Evolutionary conservation across 805 yeast species (phyloP).

Genomic region (Yarrowia sp.): DNA sequence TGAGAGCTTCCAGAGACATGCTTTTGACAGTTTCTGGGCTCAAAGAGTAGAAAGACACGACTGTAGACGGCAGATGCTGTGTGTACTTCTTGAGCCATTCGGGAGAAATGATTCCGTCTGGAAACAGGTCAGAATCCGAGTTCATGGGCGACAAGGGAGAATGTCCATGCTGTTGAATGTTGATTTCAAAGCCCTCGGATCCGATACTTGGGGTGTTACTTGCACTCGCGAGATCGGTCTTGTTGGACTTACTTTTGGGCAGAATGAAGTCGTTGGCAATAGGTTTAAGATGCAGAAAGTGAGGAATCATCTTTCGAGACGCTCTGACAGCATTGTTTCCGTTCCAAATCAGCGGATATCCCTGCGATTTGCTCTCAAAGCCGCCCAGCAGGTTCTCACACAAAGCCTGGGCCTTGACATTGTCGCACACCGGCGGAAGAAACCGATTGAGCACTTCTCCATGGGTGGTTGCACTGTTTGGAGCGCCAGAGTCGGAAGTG

Average conservation of each 20-base stretch:
- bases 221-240: conserved; percentile 8
- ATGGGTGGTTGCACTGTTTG: conserved; percentile 7
- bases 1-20: conserved; percentile 43
- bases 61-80: conserved; percentile 57
- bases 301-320: conserved; percentile 21
- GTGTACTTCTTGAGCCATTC: conserved; percentile 64
- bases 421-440: conserved; percentile 23
- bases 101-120: conserved; percentile 25
- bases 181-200: conserved; percentile 26
- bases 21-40: conserved; percentile 46
- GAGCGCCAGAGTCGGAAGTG: background rate
- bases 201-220: conserved; percentile 15
- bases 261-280: conserved; percentile 25
- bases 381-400: conserved; percentile 32
- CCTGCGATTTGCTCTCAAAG: conserved; percentile 33
- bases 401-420: conserved; percentile 16
- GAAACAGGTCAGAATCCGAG: conserved; percentile 21
- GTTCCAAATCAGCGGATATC: conserved; percentile 29
- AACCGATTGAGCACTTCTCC: conserved; percentile 37
- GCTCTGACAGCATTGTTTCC: conserved; percentile 26
- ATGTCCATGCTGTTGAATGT: conserved; percentile 28
- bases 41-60: conserved; percentile 53
- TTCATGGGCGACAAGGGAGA: conserved; percentile 24
- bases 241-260: conserved; percentile 23
- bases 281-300: conserved; percentile 12